phyloP scores from a whole-genome alignment of 208 protist genomes.

The Acanthamoeba sp. region DNA sequence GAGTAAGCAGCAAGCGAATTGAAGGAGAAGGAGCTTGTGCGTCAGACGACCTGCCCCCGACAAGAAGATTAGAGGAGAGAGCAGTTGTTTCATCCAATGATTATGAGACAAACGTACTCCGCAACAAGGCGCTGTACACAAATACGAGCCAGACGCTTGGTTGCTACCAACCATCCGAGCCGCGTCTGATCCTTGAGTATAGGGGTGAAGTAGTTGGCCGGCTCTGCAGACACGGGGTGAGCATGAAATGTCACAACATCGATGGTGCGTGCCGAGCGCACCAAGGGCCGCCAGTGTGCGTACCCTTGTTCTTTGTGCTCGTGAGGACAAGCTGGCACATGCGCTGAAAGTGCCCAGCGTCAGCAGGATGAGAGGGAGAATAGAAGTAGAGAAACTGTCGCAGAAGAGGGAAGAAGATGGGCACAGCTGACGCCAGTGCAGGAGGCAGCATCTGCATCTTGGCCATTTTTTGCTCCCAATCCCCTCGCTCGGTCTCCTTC shows the following conservation, averaged over 20 bases:
- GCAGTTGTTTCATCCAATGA: background rate
- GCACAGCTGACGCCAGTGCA: background rate
- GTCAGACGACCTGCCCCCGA: background rate
- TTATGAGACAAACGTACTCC: background rate
- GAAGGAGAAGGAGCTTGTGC: background rate
- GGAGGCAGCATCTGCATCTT: slow-evolving; percentile 50
- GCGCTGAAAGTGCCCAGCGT: background rate
- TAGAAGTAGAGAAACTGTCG: slow-evolving; percentile 67
- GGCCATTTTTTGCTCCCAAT: slow-evolving; percentile 16
- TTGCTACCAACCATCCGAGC: slow-evolving; percentile 12
- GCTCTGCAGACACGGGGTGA: too few relatives aligned
- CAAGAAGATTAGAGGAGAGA: background rate
- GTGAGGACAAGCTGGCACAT: slow-evolving; percentile 55
- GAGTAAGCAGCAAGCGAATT: background rate
- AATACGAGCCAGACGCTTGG: background rate
- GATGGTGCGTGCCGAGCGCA: too few relatives aligned
- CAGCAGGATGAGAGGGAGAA: background rate
- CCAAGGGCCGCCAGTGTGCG: background rate
- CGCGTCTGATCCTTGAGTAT: slow-evolving; percentile 10
- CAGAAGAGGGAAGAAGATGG: slow-evolving; percentile 71
- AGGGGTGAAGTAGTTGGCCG: slow-evolving; percentile 34
- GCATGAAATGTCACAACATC: too few relatives aligned
- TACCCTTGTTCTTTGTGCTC: slow-evolving; percentile 50
- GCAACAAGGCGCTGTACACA: slow-evolving; percentile 21
- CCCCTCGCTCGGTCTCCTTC: background rate